Percentiles rank a stretch among this genome's conserved stretches.
Conservation (phyloP, 345 rosid species). For the Salix exigua region DNA sequence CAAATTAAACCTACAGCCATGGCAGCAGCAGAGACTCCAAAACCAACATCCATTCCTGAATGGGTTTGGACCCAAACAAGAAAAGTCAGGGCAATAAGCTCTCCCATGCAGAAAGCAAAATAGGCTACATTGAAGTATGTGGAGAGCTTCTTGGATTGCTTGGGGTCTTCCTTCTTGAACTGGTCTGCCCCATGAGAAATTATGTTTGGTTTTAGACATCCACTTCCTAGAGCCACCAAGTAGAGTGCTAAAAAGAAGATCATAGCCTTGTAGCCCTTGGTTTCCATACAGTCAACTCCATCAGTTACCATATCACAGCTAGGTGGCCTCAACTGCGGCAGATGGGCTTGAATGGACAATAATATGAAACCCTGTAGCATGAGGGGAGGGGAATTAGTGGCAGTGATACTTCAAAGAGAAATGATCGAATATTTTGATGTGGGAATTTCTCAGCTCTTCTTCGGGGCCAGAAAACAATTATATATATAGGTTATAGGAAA, state of each 20-base stretch:
- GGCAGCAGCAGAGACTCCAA: slow-evolving; percentile 18
- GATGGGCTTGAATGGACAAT: slow-evolving; percentile 14
- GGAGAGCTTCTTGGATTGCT: slow-evolving; percentile 16
- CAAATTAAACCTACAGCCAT: slow-evolving; percentile 14
- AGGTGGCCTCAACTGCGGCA: slow-evolving; percentile 17
- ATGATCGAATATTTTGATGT: background rate
- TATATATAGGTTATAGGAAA: too few relatives aligned
- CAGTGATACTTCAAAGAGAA: too few relatives aligned
- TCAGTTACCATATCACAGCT: slow-evolving; percentile 3
- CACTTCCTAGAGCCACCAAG: slow-evolving; percentile 18
- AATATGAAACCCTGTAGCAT: slow-evolving; percentile 15
- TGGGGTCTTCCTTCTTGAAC: slow-evolving; percentile 5
- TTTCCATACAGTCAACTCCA: slow-evolving; percentile 1
- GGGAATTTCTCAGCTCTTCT: background rate
- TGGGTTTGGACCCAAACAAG: slow-evolving; percentile 20
- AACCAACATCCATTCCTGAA: slow-evolving; percentile 20
- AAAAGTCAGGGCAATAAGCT: slow-evolving; percentile 11
- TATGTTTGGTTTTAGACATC: slow-evolving; percentile 19
- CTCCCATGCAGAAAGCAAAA: slow-evolving; percentile 18
- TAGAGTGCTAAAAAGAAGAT: slow-evolving; percentile 17
- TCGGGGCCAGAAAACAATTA: too few relatives aligned
- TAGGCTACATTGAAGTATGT: slow-evolving; percentile 16
- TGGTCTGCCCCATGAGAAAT: slow-evolving; percentile 20
- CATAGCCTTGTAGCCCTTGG: slow-evolving; percentile 12
- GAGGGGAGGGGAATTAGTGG: background rate